Evolutionary conservation across 768 basidiomycete species (phyloP).

Genomic region (Hypsizygus marmoreus): DNA sequence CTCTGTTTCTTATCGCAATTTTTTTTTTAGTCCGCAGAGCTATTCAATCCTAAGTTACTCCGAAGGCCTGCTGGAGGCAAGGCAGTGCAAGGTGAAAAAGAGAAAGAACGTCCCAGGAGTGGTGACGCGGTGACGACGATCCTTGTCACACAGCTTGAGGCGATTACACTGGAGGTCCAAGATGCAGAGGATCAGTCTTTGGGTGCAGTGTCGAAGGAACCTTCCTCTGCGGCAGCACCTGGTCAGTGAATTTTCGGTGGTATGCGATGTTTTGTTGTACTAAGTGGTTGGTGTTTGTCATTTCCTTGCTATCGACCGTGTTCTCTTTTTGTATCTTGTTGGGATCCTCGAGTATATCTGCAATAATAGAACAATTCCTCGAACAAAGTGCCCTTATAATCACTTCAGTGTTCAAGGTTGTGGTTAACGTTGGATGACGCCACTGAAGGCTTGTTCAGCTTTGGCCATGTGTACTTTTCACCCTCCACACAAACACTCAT

Average conservation of each 20-base stretch:
- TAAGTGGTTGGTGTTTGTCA: constrained; percentile 13
- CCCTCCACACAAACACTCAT: background rate
- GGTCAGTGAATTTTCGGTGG: constrained; percentile 2
- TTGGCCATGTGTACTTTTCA: constrained; percentile 6
- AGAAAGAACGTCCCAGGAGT: constrained; percentile 33
- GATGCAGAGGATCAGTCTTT: constrained; percentile 1
- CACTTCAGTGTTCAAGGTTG: background rate
- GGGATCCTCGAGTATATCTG: constrained; percentile 11
- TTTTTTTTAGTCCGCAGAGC: constrained; percentile 28
- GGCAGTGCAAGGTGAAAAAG: constrained; percentile 23
- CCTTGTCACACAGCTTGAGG: constrained; percentile 37
- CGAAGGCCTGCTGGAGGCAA: constrained; percentile 26
- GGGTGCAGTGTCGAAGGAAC: background rate
- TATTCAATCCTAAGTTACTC: constrained; percentile 37
- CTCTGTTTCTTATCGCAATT: background rate
- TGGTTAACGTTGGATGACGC: background rate
- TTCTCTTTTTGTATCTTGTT: constrained; percentile 12
- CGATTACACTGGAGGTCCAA: constrained; percentile 36
- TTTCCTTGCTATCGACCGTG: constrained; percentile 19
- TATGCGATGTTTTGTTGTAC: constrained; percentile 11
- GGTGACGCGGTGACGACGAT: constrained; percentile 37
- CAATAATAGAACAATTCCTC: constrained; percentile 13
- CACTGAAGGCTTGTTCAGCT: background rate
- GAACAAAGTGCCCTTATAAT: too few species aligned
- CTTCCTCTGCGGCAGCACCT: background rate